Evolutionary conservation across 2,329 filamentous ascomycete genomes (phyloP).

Genomic region (Didymella segeticola): DNA sequence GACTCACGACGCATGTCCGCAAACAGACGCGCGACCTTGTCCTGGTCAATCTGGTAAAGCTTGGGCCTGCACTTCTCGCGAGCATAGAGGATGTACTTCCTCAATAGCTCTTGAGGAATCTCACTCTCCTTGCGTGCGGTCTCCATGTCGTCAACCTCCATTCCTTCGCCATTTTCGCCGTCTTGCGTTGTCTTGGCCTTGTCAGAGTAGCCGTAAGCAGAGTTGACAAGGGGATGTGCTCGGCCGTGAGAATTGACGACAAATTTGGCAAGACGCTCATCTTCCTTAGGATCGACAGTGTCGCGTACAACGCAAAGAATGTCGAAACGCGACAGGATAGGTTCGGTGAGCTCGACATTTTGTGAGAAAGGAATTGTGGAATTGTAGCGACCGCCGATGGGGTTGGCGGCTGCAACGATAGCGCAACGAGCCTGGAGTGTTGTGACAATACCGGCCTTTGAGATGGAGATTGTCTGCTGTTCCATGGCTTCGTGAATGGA

Average conservation of each 20-base stretch:
- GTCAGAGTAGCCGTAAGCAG: conserved; percentile 41
- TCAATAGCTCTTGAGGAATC: conserved; percentile 86
- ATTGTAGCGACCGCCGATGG: conserved; percentile 95
- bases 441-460: conserved; percentile 97
- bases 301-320: conserved; percentile 96
- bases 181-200: conserved; percentile 31
- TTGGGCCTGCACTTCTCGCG: conserved; percentile 89
- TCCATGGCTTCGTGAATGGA: conserved; percentile 99
- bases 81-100: conserved; percentile 97
- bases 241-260: conserved; percentile 94
- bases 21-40: conserved; percentile 93
- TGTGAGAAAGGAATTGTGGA: conserved; percentile 93
- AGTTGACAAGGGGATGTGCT: conserved; percentile 71
- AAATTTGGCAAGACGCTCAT: conserved; percentile 91
- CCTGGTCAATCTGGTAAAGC: conserved; percentile 96
- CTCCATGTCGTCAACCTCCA: conserved; percentile 60
- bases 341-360: conserved; percentile 96
- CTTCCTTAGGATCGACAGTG: conserved; percentile 88
- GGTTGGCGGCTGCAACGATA: conserved; percentile 96
- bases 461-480: conserved; percentile 98
- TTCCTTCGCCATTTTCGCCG: conserved; percentile 55
- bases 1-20: conserved; percentile 95
- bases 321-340: conserved; percentile 96
- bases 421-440: conserved; percentile 95
- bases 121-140: conserved; percentile 67